Conservation (phyloP, 768 basidiomycete genomes). For the Plicaturopsis crispa region DNA sequence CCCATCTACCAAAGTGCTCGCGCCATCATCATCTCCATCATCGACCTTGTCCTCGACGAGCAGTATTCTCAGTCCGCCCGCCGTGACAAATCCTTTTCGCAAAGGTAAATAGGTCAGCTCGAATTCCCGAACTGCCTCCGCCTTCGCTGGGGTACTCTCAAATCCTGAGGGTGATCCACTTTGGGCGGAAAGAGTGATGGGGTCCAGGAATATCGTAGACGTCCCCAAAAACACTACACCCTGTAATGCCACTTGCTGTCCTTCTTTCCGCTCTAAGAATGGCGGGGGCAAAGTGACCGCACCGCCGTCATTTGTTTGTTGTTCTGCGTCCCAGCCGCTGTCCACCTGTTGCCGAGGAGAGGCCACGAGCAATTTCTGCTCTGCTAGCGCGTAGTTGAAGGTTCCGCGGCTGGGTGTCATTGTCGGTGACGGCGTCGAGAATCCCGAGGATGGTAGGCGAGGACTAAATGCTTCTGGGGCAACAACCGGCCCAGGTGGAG, state of each 20-base stretch:
- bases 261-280: constrained; percentile 33
- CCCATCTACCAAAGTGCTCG: constrained; percentile 11
- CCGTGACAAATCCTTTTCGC: constrained; percentile 48
- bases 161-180: constrained; percentile 1
- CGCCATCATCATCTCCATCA: constrained; percentile 23
- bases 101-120: constrained; percentile 55
- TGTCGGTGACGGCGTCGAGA: constrained; percentile 43
- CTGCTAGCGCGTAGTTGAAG: constrained; percentile 45
- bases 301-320: constrained; percentile 9
- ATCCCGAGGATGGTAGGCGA: constrained; percentile 40
- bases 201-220: constrained; percentile 40
- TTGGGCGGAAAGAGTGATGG: constrained; percentile 26
- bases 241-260: constrained; percentile 20
- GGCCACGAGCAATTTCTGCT: constrained; percentile 39
- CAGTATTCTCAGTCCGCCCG: constrained; percentile 69
- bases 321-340: constrained; percentile 10
- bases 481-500: constrained; percentile 14
- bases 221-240: constrained; percentile 41
- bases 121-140: constrained; percentile 46
- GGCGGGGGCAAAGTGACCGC: constrained; percentile 27
- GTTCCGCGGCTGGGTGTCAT: constrained; percentile 25
- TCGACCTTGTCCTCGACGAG: constrained; percentile 48
- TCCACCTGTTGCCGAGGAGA: constrained; percentile 25
- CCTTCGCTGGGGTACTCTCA: constrained; percentile 14
- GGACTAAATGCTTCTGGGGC: constrained; percentile 23